Base-by-base conservation (phyloP, 2,329 filamentous ascomycete species). In the Fusarium concolor region DNA sequence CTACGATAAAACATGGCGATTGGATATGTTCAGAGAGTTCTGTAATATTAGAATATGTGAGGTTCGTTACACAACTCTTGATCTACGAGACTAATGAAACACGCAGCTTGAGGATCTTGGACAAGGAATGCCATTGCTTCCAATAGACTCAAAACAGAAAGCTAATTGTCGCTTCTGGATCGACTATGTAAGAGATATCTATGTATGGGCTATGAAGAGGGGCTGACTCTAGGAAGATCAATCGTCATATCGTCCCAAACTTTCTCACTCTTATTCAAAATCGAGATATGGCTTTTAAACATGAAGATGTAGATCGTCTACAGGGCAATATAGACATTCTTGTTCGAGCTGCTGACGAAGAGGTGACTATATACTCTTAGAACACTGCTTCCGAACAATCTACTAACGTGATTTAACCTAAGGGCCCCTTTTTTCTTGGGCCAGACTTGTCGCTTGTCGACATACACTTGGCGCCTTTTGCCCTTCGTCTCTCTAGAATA, bases 21-120 rank as follows among this genome's bases (percentile, higher is more conserved):
- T 97, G 92, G 92, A 89, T 90, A 1, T 93, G 90, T 72, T 90
- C 93, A 74, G 93, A 96, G 76, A 95, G 91, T 72, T 88, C 87
- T 2, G 90, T 96, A 5, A 86, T 97, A 71, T 85, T 97, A 76
- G 93, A 97, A 90, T 96, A 96, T 78, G 89, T 92, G 80, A 69
- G 86, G 76, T 22, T 14, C 28, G 11, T 15, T 14, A 7, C 12
- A 8, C 11, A 2, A 14, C 22, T n/a, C 11, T 38, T 28, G 29
- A 26, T 22, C 26, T 45, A 12, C 39, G 49, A 33, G 20, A 45
- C 51, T 56, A 20, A 66, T n/a, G 17, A 35, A 14, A 26, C 11
- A 10, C 12, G 6, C n/a, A 77, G 88, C 85, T 96, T 35, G 93
- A 96, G 74, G 94, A 97, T 72, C 79, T 93, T 28, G 83, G 87